Evolutionary conservation across 371 early-diverging fungal genomes (phyloP), one percentile per base, ranked within the genome.

Genomic region (Mucor indicus): DNA sequence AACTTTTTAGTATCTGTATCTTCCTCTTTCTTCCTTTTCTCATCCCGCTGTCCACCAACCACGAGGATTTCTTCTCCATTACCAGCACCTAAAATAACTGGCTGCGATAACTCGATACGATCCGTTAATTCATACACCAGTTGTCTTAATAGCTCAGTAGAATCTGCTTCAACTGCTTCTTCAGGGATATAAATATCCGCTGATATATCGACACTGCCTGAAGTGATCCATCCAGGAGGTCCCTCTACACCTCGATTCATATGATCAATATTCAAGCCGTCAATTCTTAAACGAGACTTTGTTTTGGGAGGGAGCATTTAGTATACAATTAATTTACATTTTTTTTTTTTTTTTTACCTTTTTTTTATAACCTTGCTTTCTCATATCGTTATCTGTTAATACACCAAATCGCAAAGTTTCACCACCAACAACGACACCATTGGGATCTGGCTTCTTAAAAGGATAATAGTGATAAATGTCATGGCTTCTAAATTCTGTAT

Each of bases 151-250:
- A 79, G 62, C 41, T 83, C 75, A 4, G 63, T 67, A 0, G 74
- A 73, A 27, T 75, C 71, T 1, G 77, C 80, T 47, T 69, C 69
- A 1, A 75, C 77, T 2, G 85, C 77, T 38, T 86, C 81, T 22
- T 73, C 57, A 1, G 91, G 91, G 35, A 90, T 83, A 48, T 71
- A 75, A 37, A 91, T 77, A 42, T 86, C 79, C 11, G 90, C 85
- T 9, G 79, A 77, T 2, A 96, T 70, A 58, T 96, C 95, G 0
- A 98, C 80, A 8, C 79, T 86, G 10, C 96, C 96, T 1, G 86
- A 78, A 5, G 87, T 92, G 48, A 98, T 89, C 98, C 98, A 98
- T 4, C 91, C 90, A 27, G 95, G 85, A 0, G 98, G 96, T 0
- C 96, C 96, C 20, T 81, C 80, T 4, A 87, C 80, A 11, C 93